phyloP scores from a whole-genome alignment of 495 filamentous ascomycete genomes.

The Talaromyces trachyspermus region DNA sequence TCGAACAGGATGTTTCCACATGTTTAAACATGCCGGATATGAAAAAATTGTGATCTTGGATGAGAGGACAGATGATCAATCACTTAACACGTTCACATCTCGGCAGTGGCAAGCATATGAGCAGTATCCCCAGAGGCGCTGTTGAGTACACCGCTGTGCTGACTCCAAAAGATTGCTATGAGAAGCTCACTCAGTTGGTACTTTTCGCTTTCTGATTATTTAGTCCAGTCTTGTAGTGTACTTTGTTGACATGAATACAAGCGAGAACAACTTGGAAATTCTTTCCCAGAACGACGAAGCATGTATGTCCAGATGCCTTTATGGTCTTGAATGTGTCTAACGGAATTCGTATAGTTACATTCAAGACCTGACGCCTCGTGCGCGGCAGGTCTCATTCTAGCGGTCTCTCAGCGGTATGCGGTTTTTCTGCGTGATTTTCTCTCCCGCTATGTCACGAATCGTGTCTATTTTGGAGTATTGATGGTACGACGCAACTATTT shows the following conservation, averaged over 20 bases:
- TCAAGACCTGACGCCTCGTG: slow-evolving; percentile 5
- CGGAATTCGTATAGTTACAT: neutral
- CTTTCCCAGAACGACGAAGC: slow-evolving; percentile 6
- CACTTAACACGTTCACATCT: neutral
- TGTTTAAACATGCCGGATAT: neutral
- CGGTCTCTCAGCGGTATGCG: neutral
- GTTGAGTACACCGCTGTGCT: neutral
- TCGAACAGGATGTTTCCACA: neutral
- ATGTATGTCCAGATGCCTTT: neutral
- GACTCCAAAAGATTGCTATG: neutral
- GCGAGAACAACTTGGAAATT: slow-evolving; percentile 5
- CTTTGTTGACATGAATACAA: neutral
- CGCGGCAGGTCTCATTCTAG: slow-evolving; percentile 2
- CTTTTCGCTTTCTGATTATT: neutral
- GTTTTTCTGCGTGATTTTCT: neutral
- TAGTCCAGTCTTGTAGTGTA: neutral
- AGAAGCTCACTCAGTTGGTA: neutral
- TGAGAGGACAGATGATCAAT: slow-evolving; percentile 2
- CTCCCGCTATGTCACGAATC: slow-evolving; percentile 2
- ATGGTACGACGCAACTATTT: neutral
- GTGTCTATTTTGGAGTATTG: neutral
- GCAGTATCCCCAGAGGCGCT: neutral
- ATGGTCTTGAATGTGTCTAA: neutral
- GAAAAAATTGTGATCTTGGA: neutral
- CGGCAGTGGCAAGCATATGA: slow-evolving; percentile 1